A percentile compares a stretch with the other conserved stretches of the same genome.
These are phyloP conservation scores for Cladosporium sp. DNA, from an alignment of 2,329 filamentous ascomycete genomes.

Conservation along the genomic window DNA sequence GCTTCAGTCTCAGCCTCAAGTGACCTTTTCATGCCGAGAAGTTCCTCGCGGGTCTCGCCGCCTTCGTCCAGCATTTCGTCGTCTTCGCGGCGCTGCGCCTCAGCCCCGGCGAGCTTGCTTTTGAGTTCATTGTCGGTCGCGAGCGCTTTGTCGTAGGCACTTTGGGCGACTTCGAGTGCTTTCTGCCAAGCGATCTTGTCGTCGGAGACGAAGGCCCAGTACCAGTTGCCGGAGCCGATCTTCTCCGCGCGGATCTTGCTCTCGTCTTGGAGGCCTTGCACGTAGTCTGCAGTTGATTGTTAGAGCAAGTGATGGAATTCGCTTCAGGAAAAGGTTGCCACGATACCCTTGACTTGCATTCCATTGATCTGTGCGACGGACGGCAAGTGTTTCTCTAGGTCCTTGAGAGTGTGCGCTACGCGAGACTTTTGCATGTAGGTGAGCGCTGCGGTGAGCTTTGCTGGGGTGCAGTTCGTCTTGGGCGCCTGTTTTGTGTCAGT, in stretches of 20 bases:
- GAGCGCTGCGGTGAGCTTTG: slow-evolving; percentile 60
- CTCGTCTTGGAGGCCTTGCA: slow-evolving; percentile 63
- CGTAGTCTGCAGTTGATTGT: slow-evolving; percentile 50
- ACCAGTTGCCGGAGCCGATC: slow-evolving; percentile 71
- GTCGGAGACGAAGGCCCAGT: slow-evolving; percentile 66
- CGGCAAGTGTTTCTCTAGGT: slow-evolving; percentile 65
- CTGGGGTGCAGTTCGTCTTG: slow-evolving; percentile 57
- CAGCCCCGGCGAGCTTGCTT: slow-evolving; percentile 41
- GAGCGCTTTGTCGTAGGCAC: slow-evolving; percentile 41
- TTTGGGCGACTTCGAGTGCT: slow-evolving; percentile 39
- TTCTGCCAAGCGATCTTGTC: slow-evolving; percentile 51
- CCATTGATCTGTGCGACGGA: slow-evolving; percentile 62
- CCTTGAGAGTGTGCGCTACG: slow-evolving; percentile 65
- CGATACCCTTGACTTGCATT: slow-evolving; percentile 52
- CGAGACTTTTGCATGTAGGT: slow-evolving; percentile 60
- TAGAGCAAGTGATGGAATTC: not conserved
- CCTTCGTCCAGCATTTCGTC: slow-evolving; percentile 38
- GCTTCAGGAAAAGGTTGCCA: not conserved
- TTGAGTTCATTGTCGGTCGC: slow-evolving; percentile 41
- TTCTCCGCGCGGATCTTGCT: slow-evolving; percentile 65
- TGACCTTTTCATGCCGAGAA: slow-evolving; percentile 38
- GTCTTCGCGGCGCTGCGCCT: slow-evolving; percentile 41
- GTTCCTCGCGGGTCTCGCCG: slow-evolving; percentile 38
- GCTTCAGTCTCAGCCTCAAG: slow-evolving; percentile 40
- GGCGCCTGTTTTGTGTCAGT: slow-evolving; percentile 43